Conservation (phyloP, 805 yeast species). For the Henningerozyma blattae region DNA sequence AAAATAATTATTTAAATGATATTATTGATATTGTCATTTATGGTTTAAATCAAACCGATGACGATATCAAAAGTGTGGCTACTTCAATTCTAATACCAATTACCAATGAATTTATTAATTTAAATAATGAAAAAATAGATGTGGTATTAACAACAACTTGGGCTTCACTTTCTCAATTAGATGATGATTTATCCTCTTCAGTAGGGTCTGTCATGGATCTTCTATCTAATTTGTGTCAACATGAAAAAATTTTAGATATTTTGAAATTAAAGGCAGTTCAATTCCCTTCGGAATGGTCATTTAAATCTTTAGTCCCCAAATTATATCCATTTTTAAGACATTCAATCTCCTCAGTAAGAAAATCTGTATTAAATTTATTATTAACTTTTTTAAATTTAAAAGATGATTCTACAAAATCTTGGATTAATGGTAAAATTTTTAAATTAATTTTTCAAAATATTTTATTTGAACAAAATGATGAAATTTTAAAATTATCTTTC, state of each 20-base stretch:
- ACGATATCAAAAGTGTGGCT: conserved; percentile 90
- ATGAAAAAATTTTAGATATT: conserved; percentile 59
- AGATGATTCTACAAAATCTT: conserved; percentile 41
- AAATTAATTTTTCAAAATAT: conserved; percentile 78
- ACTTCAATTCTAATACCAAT: conserved; percentile 90
- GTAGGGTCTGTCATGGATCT: conserved; percentile 95
- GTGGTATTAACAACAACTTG: conserved; percentile 62
- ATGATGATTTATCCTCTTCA: conserved; percentile 89
- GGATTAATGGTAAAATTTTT: conserved; percentile 69
- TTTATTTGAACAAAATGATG: conserved; percentile 76
- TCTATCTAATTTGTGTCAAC: conserved; percentile 76
- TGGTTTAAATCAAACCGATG: conserved; percentile 63
- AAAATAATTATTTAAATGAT: conserved; percentile 44
- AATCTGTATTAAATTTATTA: conserved; percentile 73
- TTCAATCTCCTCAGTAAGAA: conserved; percentile 82
- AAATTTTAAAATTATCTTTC: conserved; percentile 52
- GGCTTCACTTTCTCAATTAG: conserved; percentile 72
- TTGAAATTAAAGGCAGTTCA: conserved; percentile 50
- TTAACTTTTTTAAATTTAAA: conserved; percentile 57
- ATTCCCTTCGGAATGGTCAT: conserved; percentile 40
- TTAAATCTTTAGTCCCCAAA: conserved; percentile 74
- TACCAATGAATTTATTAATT: conserved; percentile 70
- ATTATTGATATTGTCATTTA: conserved; percentile 79
- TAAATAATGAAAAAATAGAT: conserved; percentile 37
- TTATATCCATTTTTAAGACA: conserved; percentile 88